phyloP scores from a whole-genome alignment of 441 rosid genomes.

The Dalechampia spathulata region DNA sequence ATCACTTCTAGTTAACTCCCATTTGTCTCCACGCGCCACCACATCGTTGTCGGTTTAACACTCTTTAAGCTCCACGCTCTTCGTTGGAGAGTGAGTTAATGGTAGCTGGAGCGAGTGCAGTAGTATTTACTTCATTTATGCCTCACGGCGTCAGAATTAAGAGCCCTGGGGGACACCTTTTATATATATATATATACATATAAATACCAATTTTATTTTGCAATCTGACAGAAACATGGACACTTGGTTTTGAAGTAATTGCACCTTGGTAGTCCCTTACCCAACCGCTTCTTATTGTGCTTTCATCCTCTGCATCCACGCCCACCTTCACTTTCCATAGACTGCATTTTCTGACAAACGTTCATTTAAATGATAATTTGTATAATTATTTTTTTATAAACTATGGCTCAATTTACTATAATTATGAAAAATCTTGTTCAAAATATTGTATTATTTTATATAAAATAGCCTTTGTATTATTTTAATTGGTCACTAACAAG shows the following conservation, averaged over 20 bases:
- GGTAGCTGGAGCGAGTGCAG: conserved; percentile 10
- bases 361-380: no score
- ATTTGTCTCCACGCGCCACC: conserved; percentile 10
- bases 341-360: no score
- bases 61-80: conserved; percentile 11
- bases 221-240: no score
- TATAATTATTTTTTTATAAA: no score
- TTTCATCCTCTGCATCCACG: conserved; percentile 1
- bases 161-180: no score
- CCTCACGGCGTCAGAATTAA: conserved; percentile 31
- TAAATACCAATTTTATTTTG: no score
- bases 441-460: no score
- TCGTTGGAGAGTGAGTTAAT: background rate
- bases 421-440: no score
- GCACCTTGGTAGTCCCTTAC: conserved; percentile 15
- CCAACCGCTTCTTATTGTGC: conserved; percentile 13
- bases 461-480: no score
- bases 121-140: conserved; percentile 9
- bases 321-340: background rate
- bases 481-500: background rate
- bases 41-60: background rate
- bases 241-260: conserved; percentile 38
- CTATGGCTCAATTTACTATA: no score
- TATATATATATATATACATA: no score
- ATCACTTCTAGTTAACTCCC: no score